Conservation (phyloP, 1,284 basidiomycete genomes). For the Microbotryum intermedium region DNA sequence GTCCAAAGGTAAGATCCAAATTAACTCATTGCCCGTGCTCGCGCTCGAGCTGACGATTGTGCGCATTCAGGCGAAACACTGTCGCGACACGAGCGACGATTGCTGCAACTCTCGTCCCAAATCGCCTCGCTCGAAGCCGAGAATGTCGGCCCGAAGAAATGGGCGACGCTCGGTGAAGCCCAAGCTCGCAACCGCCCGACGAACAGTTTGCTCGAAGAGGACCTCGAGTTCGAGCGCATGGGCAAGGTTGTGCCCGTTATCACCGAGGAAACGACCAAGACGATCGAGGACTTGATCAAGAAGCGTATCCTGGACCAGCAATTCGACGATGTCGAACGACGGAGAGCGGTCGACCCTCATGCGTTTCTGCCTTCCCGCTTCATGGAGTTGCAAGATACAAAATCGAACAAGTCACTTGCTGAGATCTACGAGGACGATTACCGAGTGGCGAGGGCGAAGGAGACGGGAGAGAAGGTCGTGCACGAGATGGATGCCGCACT, state of each 20-base stretch:
- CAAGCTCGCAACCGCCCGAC: constrained; percentile 70
- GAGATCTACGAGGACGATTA: constrained; percentile 97
- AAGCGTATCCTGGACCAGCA: constrained; percentile 70
- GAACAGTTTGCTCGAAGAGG: constrained; percentile 86
- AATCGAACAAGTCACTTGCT: constrained; percentile 78
- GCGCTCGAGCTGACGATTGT: background rate
- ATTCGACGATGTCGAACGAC: constrained; percentile 86
- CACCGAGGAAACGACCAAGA: constrained; percentile 76
- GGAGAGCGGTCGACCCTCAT: constrained; percentile 66
- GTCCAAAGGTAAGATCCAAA: background rate
- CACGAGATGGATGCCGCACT: constrained; percentile 85
- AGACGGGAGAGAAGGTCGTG: constrained; percentile 41
- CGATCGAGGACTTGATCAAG: constrained; percentile 86
- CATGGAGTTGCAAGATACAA: constrained; percentile 81
- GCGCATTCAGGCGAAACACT: constrained; percentile 33
- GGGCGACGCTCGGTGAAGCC: constrained; percentile 90
- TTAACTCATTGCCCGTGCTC: background rate
- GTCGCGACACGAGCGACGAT: constrained; percentile 47
- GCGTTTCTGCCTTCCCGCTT: constrained; percentile 83
- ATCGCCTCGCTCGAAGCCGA: constrained; percentile 49
- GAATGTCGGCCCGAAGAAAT: constrained; percentile 59
- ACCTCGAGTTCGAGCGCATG: constrained; percentile 85
- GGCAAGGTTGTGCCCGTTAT: constrained; percentile 80
- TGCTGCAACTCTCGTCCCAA: constrained; percentile 45
- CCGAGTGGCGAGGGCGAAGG: constrained; percentile 54